Base-by-base conservation (phyloP, 805 yeast genomes). In the Kluyveromyces starmeri region DNA sequence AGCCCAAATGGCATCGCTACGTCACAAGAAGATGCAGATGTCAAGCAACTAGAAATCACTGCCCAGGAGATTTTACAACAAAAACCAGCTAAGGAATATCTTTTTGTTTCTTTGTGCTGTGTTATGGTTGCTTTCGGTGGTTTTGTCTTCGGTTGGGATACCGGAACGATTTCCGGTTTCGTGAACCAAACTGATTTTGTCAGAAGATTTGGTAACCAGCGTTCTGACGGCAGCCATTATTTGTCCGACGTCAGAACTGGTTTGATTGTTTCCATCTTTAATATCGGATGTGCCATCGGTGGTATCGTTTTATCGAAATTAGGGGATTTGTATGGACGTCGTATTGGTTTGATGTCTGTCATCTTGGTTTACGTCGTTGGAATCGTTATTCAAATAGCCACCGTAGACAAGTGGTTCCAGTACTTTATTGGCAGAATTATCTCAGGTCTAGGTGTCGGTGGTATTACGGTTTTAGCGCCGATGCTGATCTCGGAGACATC, bases 381-480 rank as follows among this genome's bases (percentile, higher is more conserved):
- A 49, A 73, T 78, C 36, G 55, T 75, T 36, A 70, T 79, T 40
- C 85, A 79, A 60, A 78, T 78, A 38, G 68, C 83, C 9, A 54
- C 61, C 11, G 33, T 46, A 11, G 43, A 55, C 43, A 64, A 68
- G 35, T 78, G 85, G 85, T 76, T 74, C 58, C 86, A 79, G 59
- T 71, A 71, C 51, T 71, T 75, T 45, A 68, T 79, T 43, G 88
- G 86, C 28, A 68, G 88, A 62, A 70, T 50, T 26, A 50, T 68
- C 68, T 73, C 83, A 21, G 95, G 95, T 37, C 45, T 80, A 5
- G 83, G 83, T 39, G 83, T 82, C 38, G 95, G 95, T 47, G 73
- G 74, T 37, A 68, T 82, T 28, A 75, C 88, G 25, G 83, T 85
- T 32, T 67, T 79, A 40, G 80, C 79, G 18, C 88, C 92, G 31